These are phyloP conservation scores for Spatholobus suberectus DNA, from an alignment of 306 rosid species.

Conservation along the genomic window DNA sequence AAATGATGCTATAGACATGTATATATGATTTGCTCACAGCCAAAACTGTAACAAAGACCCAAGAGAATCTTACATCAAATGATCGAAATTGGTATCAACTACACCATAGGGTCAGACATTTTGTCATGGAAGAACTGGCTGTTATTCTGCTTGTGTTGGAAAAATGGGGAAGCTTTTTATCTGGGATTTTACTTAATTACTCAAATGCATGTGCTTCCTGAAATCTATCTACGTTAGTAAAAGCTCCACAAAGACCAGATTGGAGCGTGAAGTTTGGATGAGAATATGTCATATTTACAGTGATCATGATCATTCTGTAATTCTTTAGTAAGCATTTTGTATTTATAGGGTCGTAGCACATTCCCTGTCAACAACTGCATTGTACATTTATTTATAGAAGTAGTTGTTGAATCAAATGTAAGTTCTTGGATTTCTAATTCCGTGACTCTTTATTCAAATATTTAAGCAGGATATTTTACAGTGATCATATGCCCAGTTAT, in stretches of 20 bases:
- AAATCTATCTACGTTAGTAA: constrained; percentile 19
- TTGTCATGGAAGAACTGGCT: constrained; percentile 23
- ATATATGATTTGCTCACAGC: constrained; percentile 55
- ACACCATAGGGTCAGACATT: constrained; percentile 39
- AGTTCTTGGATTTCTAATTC: no score
- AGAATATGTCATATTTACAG: constrained; percentile 3
- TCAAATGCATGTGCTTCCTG: background rate
- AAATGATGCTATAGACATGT: background rate
- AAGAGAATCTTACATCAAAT: constrained; percentile 48
- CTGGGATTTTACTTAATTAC: constrained; percentile 8
- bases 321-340: background rate
- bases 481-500: no score
- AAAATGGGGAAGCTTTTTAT: constrained; percentile 1
- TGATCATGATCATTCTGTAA: constrained; percentile 31
- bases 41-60: constrained; percentile 52
- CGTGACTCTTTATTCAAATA: no score
- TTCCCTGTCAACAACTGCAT: no score
- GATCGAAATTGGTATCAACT: constrained; percentile 44
- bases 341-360: background rate
- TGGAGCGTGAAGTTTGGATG: constrained; percentile 11
- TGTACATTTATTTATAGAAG: no score
- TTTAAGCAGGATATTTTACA: no score
- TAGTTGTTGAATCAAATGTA: no score
- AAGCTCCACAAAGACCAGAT: constrained; percentile 21
- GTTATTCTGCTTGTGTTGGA: constrained; percentile 26